Evolutionary conservation across 2,329 filamentous ascomycete species (phyloP).

Genomic region (Elsinoe fawcettii): DNA sequence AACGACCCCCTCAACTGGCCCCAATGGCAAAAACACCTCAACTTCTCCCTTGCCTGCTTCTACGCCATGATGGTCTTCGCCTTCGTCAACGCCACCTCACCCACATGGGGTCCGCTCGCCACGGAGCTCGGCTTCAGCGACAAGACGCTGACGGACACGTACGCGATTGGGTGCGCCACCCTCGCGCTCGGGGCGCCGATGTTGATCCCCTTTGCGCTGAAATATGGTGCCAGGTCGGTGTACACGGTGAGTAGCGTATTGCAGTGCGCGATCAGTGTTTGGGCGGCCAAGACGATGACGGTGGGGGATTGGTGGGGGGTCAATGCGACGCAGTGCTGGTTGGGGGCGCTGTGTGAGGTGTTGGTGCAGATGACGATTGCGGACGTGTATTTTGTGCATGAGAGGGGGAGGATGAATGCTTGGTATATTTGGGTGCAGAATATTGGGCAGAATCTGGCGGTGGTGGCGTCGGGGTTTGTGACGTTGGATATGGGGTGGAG

Average conservation of each 20-base stretch:
- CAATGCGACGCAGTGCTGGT: conserved; percentile 39
- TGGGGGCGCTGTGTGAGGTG: conserved; percentile 44
- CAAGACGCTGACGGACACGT: conserved; percentile 38
- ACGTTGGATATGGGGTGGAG: conserved; percentile 40
- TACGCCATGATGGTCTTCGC: conserved; percentile 39
- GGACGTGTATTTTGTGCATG: conserved; percentile 40
- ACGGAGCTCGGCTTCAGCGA: conserved; percentile 38
- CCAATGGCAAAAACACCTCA: conserved; percentile 34
- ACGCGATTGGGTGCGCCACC: conserved; percentile 40
- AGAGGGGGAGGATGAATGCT: conserved; percentile 40
- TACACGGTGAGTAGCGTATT: conserved; percentile 42
- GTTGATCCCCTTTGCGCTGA: conserved; percentile 46
- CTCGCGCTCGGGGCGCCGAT: conserved; percentile 42
- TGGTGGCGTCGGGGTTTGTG: conserved; percentile 37
- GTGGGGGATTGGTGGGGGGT: conserved; percentile 38
- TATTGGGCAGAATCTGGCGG: conserved; percentile 31
- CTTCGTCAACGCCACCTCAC: conserved; percentile 35
- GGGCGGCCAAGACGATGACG: conserved; percentile 39
- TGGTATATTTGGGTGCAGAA: conserved; percentile 37
- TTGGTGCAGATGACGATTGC: conserved; percentile 46
- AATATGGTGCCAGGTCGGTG: conserved; percentile 44
- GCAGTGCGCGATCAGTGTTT: conserved; percentile 43
- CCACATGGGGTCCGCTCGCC: conserved; percentile 39
- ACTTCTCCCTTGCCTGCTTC: conserved; percentile 36
- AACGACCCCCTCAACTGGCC: conserved; percentile 39